Evolutionary conservation across 352 stramenopile genomes (phyloP).

Genomic region (Pythium aphanidermatum): DNA sequence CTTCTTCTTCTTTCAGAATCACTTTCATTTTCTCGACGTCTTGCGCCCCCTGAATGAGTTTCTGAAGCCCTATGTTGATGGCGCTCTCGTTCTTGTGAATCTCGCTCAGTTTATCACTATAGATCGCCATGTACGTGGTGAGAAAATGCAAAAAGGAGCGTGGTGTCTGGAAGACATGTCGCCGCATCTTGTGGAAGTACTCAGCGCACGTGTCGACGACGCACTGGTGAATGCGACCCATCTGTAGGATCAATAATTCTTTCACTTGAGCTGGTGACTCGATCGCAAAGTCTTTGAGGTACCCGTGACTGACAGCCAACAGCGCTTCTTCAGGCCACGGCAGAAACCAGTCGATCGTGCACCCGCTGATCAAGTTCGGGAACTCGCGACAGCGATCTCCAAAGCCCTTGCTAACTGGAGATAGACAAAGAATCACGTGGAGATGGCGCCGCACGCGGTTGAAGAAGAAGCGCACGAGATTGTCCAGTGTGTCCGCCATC

Average conservation of each 20-base stretch:
- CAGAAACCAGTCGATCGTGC: constrained; percentile 89
- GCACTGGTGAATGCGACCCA: constrained; percentile 69
- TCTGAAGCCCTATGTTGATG: constrained; percentile 86
- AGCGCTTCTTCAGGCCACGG: constrained; percentile 87
- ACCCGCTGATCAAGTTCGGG: constrained; percentile 81
- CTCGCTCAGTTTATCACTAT: constrained; percentile 65
- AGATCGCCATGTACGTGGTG: constrained; percentile 68
- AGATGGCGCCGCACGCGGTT: constrained; percentile 81
- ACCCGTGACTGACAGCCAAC: constrained; percentile 73
- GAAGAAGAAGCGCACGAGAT: constrained; percentile 84
- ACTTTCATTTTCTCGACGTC: constrained; percentile 91
- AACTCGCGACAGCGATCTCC: constrained; percentile 82
- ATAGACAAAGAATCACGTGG: constrained; percentile 85
- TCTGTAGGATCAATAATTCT: constrained; percentile 58
- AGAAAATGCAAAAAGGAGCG: constrained; percentile 87
- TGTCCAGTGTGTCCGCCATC: constrained; percentile 65
- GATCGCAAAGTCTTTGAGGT: constrained; percentile 60
- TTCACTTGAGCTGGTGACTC: constrained; percentile 53
- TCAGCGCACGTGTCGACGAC: constrained; percentile 62
- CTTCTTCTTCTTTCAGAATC: constrained; percentile 81
- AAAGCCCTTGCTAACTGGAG: constrained; percentile 75
- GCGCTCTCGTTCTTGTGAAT: constrained; percentile 74
- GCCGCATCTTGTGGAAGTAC: constrained; percentile 70
- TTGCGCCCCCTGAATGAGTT: constrained; percentile 78
- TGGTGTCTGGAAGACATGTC: constrained; percentile 87